These are phyloP conservation scores for Aspergillus tanneri DNA, from an alignment of 2,329 filamentous ascomycete genomes.

Conservation along the genomic window DNA sequence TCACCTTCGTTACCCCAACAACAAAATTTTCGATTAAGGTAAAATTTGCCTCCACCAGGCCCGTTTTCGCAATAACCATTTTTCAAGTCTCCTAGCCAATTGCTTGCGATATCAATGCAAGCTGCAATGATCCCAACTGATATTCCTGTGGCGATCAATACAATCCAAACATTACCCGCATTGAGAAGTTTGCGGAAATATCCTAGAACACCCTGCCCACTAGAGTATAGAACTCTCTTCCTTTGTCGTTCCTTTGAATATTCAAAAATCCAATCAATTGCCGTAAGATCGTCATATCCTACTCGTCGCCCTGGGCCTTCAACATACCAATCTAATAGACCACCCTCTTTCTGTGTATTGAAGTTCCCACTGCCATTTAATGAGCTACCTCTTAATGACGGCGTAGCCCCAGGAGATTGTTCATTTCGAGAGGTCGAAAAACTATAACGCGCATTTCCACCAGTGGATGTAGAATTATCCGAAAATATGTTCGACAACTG, in stretches of 20 bases:
- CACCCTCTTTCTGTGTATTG: conserved; percentile 41
- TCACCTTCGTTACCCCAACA: conserved; percentile 80
- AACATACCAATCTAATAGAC: conserved; percentile 73
- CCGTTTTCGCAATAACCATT: conserved; percentile 78
- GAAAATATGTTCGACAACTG: conserved; percentile 42
- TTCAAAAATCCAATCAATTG: conserved; percentile 99
- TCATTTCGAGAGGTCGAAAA: conserved; percentile 28
- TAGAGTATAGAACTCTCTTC: conserved; percentile 70
- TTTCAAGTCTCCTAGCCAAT: conserved; percentile 93
- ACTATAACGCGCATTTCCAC: conserved; percentile 20
- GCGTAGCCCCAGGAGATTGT: conserved; percentile 27
- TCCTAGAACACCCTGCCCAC: conserved; percentile 68
- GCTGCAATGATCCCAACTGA: conserved; percentile 82
- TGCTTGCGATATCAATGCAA: conserved; percentile 81
- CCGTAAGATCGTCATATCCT: conserved; percentile 92
- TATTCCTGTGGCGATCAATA: conserved; percentile 81
- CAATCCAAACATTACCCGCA: conserved; percentile 85
- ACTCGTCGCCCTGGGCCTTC: conserved; percentile 87
- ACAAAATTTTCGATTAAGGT: conserved; percentile 87
- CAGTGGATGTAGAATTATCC: conserved; percentile 26
- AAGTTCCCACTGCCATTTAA: conserved; percentile 26
- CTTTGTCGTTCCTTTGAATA: conserved; percentile 94
- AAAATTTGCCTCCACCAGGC: conserved; percentile 79
- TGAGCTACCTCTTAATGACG: conserved; percentile 25
- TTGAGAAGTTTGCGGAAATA: conserved; percentile 73